A percentile compares a stretch with the other conserved stretches of the same genome.
Evolutionary conservation across 768 basidiomycete species (phyloP).

Genomic region (Tricholoma matsutake): DNA sequence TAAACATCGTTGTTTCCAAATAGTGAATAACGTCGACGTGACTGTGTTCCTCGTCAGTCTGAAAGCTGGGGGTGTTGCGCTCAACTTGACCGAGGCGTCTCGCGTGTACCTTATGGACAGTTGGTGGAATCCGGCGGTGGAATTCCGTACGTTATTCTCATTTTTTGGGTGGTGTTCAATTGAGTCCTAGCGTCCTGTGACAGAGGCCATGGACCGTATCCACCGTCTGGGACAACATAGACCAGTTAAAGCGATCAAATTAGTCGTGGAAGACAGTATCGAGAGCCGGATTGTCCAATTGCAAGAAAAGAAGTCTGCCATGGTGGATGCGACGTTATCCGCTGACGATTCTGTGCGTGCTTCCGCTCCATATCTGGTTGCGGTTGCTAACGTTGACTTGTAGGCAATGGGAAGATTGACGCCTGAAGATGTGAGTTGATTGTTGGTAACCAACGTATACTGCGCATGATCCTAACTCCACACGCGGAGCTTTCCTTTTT

Average conservation of each 20-base stretch:
- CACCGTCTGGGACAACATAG: constrained; percentile 94
- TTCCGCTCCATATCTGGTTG: background rate
- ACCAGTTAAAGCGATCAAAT: constrained; percentile 89
- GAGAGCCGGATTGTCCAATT: constrained; percentile 93
- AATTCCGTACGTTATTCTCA: constrained; percentile 60
- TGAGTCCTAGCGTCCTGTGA: background rate
- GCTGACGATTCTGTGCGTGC: constrained; percentile 69
- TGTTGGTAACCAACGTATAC: constrained; percentile 2
- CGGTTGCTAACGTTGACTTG: constrained; percentile 4
- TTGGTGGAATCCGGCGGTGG: constrained; percentile 99
- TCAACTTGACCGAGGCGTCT: constrained; percentile 88
- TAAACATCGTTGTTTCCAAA: background rate
- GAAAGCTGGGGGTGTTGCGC: constrained; percentile 93
- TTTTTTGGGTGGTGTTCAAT: background rate
- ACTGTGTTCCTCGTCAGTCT: constrained; percentile 97
- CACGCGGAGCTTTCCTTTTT: constrained; percentile 48
- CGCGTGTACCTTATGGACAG: constrained; percentile 97
- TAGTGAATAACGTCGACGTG: constrained; percentile 89
- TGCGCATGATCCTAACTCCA: background rate
- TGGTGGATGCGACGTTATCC: constrained; percentile 87
- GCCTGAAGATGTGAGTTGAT: constrained; percentile 64
- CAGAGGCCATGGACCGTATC: constrained; percentile 97
- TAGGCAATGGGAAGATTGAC: constrained; percentile 93
- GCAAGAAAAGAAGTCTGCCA: constrained; percentile 97
- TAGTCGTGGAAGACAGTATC: constrained; percentile 95